Evolutionary conservation across 257 asterid genomes (phyloP), one percentile per base, ranked within the genome.

Genomic region (Lantana camara): DNA sequence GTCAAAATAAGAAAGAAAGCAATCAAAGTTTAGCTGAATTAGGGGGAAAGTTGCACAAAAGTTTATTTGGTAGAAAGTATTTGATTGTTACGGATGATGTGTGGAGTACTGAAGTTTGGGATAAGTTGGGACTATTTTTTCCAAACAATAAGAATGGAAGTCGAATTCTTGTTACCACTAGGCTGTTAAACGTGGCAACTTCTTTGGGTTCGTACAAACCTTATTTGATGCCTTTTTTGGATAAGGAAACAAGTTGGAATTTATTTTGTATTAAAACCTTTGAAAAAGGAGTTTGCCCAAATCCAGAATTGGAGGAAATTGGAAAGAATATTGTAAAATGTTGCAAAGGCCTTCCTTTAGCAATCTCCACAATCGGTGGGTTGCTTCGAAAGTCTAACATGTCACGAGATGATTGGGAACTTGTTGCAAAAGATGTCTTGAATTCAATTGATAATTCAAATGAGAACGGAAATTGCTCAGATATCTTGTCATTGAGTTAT

Each of bases 181-280:
- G 75, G 60, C 20, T 62, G 10, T 70, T 48, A 0, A 45, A 63
- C 38, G 15, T 70, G 70, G 75, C 70, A 14, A 20, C 4, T 54
- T 30, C 24, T 63, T 54, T 63, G 7, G 64, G 68, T 14, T 44
- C 52, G 13, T 15, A 29, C 27, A 60, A 35, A n/a, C 63, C 47
- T 61, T 42, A 76, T 16, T 11, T 14, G 19, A 23, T 76, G 65
- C 27, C 15, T 34, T 62, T 76, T 51, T 37, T 76, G 3, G 67
- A 63, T 24, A 60, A 70, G 20, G 41, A 17, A 14, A 37, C 55
- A 12, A 70, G 77, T n/a, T 75, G 77, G 80, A 29, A 48, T 47
- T 35, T 75, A n/a, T n/a, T n/a, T n/a, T n/a, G n/a, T n/a, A n/a
- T n/a, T n/a, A n/a, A n/a, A n/a, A n/a, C n/a, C n/a, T 66, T 75